Percentiles rank a stretch among this genome's conserved stretches.
These are phyloP conservation scores for Coemansia sp. DNA, from an alignment of 192 early-diverging fungal species.

Conservation along the genomic window DNA sequence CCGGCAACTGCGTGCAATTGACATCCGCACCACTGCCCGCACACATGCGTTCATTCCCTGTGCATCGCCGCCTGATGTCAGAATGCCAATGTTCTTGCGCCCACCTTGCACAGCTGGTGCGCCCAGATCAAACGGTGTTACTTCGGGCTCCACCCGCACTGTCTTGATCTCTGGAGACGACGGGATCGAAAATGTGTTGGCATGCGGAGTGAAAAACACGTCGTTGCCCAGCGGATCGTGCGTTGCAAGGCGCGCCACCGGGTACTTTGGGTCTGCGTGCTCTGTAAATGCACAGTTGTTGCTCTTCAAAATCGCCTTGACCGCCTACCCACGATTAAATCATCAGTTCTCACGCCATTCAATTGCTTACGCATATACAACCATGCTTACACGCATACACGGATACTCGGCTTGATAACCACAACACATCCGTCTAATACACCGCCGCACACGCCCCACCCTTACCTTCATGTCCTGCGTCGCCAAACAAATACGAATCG, in stretches of 20 bases:
- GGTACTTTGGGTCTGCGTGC: conserved; percentile 32
- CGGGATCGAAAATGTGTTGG: conserved; percentile 55
- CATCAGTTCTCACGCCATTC: too few species aligned
- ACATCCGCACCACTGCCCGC: conserved; percentile 83
- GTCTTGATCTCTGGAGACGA: conserved; percentile 40
- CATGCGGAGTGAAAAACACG: conserved; percentile 66
- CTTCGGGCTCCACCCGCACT: neutral
- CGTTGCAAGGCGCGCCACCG: conserved; percentile 47
- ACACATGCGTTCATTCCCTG: conserved; percentile 99
- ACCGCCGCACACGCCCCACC: neutral
- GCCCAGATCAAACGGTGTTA: neutral
- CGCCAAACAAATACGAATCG: conserved; percentile 31
- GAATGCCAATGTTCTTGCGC: conserved; percentile 83
- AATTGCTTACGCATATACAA: conserved; percentile 5
- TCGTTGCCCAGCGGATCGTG: conserved; percentile 84
- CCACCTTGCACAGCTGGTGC: neutral
- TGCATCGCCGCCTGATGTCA: conserved; percentile 94
- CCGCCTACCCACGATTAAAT: neutral
- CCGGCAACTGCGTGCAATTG: conserved; percentile 76
- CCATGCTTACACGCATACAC: neutral
- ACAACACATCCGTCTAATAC: neutral
- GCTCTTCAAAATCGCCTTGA: conserved; percentile 22
- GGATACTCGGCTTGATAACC: neutral
- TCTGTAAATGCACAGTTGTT: conserved; percentile 20
- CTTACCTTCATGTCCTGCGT: conserved; percentile 39